Percentiles rank a stretch among this genome's conserved stretches.
Evolutionary conservation across 257 asterid species (phyloP).

Genomic region (Cinchona pubescens): DNA sequence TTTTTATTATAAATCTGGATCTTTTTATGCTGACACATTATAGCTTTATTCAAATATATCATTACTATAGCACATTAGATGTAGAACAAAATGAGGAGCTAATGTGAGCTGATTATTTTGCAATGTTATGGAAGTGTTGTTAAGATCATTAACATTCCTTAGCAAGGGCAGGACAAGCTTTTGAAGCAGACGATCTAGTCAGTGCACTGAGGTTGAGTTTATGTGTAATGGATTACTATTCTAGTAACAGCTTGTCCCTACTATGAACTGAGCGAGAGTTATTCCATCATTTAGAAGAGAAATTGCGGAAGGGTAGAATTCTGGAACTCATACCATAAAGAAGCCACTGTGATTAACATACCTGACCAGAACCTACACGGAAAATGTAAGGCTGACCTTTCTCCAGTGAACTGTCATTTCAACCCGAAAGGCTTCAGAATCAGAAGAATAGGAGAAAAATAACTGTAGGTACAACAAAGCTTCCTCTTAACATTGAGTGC

Average conservation of each 20-base stretch:
- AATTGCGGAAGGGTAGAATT: background rate
- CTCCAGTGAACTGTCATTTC: slow-evolving; percentile 76
- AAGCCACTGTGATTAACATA: slow-evolving; percentile 22
- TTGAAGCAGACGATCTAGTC: background rate
- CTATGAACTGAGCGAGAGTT: background rate
- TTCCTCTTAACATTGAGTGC: background rate
- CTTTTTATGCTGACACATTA: background rate
- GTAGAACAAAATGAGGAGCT: background rate
- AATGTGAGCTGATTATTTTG: background rate
- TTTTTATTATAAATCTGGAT: background rate
- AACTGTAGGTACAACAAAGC: background rate
- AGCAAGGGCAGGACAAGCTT: too few species aligned
- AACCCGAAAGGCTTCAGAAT: slow-evolving; percentile 14
- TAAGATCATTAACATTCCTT: background rate
- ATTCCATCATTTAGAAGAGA: background rate
- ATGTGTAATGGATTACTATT: background rate
- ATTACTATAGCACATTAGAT: background rate
- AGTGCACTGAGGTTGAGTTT: too few species aligned
- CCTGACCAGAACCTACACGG: slow-evolving; percentile 95
- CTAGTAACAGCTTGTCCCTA: background rate
- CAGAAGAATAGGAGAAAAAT: background rate
- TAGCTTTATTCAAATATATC: background rate
- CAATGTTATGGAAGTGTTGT: background rate
- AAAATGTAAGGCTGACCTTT: slow-evolving; percentile 77
- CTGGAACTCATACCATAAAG: background rate